Base-by-base conservation (phyloP, 2,329 filamentous ascomycete species). In the Ceratocystis colombiana region DNA sequence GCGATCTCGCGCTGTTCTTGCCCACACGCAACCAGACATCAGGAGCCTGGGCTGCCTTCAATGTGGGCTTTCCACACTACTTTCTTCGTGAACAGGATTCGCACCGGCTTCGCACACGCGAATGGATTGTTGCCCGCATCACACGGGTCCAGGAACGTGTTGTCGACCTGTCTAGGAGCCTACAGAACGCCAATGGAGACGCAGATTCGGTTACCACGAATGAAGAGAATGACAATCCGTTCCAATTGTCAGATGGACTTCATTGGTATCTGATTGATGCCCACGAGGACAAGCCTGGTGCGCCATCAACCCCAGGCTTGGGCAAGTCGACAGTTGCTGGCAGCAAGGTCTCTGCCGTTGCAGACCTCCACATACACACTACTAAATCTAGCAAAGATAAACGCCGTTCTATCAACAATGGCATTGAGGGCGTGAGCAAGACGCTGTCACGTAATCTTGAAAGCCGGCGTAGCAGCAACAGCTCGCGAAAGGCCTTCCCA, bases 221-320 rank as follows among this genome's bases (percentile, higher is more conserved):
- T 12, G 85, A 87, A 50, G 90, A 96, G 70, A 91, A 96, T 69
- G 94, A 97, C 70, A 99, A 99, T 72, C 94, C 94, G 0, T 99
- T 99, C 74, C 92, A 96, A 71, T 81, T 99, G 12, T 96, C 91
- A 0, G 94, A 99, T 72, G 94, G 94, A 2, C 78, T 99, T 61
- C 86, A 93, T 44, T 99, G 94, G 94, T 97, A 96, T 75, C 82
- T 99, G 5, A 87, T 99, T 45, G 93, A 99, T 73, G 94, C 94
- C 0, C 82, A 84, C 1, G 94, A 99, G 76, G 94, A 99, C 75
- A 96, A 96, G 73, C 85, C 90, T 0, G 88, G 88, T 1, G 92
- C 91, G 1, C 94, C 94, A 0, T 87, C 88, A n/a, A 97, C 93
- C 0, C 93, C 94, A 0, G 92, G 93, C 0, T 82, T 96, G 65